These are phyloP conservation scores for Gossypium davidsonii DNA, from an alignment of 441 rosid species.

Conservation along the genomic window DNA sequence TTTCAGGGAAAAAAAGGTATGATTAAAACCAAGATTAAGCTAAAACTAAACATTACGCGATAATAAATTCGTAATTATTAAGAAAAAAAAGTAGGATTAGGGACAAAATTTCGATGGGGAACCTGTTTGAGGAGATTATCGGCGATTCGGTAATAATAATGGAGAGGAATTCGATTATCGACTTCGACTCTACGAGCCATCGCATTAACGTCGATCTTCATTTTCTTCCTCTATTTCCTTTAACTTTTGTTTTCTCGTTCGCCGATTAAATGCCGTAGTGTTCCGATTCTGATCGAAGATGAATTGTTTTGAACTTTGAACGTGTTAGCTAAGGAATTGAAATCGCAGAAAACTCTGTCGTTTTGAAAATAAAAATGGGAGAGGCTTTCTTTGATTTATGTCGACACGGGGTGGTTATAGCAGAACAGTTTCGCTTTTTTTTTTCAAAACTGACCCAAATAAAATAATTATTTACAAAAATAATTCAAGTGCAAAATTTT, in stretches of 20 bases:
- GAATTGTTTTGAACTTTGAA: not conserved
- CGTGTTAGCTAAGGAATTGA: conserved; percentile 5
- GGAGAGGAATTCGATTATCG: conserved; percentile 77
- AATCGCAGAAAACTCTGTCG: conserved; percentile 3
- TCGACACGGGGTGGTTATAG: not conserved
- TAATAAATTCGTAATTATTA: not conserved
- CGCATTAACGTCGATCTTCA: conserved; percentile 65
- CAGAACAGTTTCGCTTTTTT: not conserved
- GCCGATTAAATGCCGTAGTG: not conserved
- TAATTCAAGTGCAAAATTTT: no score
- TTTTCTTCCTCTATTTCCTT: conserved; percentile 15
- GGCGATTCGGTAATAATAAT: conserved; percentile 73
- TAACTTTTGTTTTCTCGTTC: not conserved
- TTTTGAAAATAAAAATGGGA: not conserved
- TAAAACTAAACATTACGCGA: not conserved
- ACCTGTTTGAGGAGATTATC: conserved; percentile 93
- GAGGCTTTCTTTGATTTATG: not conserved
- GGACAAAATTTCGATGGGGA: not conserved
- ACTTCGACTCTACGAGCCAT: conserved; percentile 63
- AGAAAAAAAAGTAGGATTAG: not conserved
- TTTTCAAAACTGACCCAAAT: no score
- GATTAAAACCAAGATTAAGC: not conserved
- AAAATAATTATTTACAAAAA: no score
- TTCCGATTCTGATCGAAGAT: conserved; percentile 6
- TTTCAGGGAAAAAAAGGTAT: not conserved